phyloP scores from a whole-genome alignment of 192 early-diverging fungal species.

The Dissophora globulifera region DNA sequence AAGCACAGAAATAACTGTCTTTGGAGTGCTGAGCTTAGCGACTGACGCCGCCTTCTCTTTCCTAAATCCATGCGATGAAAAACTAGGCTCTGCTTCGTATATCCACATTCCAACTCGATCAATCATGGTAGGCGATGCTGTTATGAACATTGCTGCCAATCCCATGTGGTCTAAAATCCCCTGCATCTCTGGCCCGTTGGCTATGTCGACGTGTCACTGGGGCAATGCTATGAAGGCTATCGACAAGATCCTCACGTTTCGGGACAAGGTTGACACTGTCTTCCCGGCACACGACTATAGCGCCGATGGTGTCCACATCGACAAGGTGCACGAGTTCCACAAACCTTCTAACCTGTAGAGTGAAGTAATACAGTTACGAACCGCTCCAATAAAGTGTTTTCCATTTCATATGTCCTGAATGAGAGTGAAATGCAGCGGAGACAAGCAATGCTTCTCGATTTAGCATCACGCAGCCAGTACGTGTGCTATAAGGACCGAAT shows the following conservation, averaged over 20 bases:
- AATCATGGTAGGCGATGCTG: conserved; percentile 50
- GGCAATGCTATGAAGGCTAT: conserved; percentile 44
- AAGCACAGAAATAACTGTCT: background rate
- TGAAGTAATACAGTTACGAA: too few relatives aligned
- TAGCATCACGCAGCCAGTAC: too few relatives aligned
- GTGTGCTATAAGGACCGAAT: too few relatives aligned
- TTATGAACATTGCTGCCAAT: conserved; percentile 43
- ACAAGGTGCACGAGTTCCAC: conserved; percentile 45
- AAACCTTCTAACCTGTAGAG: background rate
- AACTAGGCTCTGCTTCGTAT: conserved; percentile 50
- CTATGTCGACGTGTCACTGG: conserved; percentile 35
- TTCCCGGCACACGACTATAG: conserved; percentile 53
- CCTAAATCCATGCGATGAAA: conserved; percentile 5
- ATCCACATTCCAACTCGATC: conserved; percentile 47
- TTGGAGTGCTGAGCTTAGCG: too few relatives aligned
- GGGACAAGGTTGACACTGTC: conserved; percentile 40
- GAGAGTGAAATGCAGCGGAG: too few relatives aligned
- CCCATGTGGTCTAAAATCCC: conserved; percentile 39
- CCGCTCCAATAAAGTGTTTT: too few relatives aligned
- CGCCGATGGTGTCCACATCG: conserved; percentile 43
- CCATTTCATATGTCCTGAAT: too few relatives aligned
- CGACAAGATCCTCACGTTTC: conserved; percentile 32
- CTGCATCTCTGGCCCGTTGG: conserved; percentile 30
- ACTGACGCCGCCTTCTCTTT: background rate
- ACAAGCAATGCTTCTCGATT: too few relatives aligned